Evolutionary conservation across 2,329 filamentous ascomycete species (phyloP).

Genomic region (Colletotrichum endophyticum): DNA sequence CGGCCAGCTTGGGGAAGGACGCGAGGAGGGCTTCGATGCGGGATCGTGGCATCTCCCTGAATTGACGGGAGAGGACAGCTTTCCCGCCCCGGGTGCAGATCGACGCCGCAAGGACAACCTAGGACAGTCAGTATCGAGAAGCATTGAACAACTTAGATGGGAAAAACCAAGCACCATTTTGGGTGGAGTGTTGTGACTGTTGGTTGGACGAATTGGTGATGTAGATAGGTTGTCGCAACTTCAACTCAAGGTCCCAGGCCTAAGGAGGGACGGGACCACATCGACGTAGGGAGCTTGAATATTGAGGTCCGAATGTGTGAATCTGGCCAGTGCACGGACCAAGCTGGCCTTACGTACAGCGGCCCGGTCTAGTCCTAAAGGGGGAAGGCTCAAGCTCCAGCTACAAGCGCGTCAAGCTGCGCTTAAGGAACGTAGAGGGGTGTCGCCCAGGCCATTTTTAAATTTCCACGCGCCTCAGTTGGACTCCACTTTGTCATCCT

Average conservation of each 20-base stretch:
- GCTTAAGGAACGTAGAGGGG: slow-evolving; percentile 14
- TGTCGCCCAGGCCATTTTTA: not conserved
- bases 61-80: slow-evolving; percentile 96
- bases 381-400: not conserved
- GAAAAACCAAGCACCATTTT: slow-evolving; percentile 16
- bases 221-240: slow-evolving; percentile 18
- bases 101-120: slow-evolving; percentile 98
- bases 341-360: slow-evolving; percentile 8
- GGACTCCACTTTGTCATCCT: slow-evolving; percentile 1
- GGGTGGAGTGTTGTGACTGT: not conserved
- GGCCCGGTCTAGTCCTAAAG: not conserved
- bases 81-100: slow-evolving; percentile 99
- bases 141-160: not conserved
- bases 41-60: slow-evolving; percentile 96
- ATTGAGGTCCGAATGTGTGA: slow-evolving; percentile 24
- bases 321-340: slow-evolving; percentile 26
- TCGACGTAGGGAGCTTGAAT: slow-evolving; percentile 16
- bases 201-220: slow-evolving; percentile 11
- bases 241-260: slow-evolving; percentile 5
- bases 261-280: slow-evolving; percentile 12
- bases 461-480: slow-evolving; percentile 15
- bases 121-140: slow-evolving; percentile 3
- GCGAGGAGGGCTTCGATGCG: slow-evolving; percentile 96
- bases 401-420: not conserved
- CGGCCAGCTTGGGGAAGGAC: slow-evolving; percentile 96